phyloP scores from a whole-genome alignment of 371 early-diverging fungal genomes.

The Pancytospora philotis region DNA sequence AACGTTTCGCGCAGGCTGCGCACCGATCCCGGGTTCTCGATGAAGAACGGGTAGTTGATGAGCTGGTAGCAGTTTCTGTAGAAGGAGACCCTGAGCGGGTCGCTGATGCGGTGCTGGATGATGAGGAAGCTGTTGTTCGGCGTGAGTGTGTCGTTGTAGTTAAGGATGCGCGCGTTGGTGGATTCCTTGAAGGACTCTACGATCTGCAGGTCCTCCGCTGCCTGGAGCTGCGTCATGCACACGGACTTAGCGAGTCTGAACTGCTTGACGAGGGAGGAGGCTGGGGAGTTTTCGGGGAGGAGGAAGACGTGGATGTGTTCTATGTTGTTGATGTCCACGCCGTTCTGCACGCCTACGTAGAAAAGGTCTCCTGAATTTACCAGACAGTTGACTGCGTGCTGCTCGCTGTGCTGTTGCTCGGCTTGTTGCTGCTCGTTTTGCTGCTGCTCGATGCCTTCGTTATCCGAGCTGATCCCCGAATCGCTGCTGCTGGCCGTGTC shows the following conservation, averaged over 20 bases:
- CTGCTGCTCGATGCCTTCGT: no score
- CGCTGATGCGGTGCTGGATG: not conserved
- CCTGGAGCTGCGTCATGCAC: conserved; percentile 10
- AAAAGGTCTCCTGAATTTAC: conserved; percentile 1
- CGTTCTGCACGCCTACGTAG: conserved; percentile 13
- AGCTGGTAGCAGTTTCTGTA: conserved; percentile 3
- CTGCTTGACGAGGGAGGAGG: not conserved
- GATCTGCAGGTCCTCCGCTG: not conserved
- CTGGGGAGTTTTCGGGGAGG: not conserved
- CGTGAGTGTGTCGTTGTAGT: not conserved
- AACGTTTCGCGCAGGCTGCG: conserved; percentile 10
- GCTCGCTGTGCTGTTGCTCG: no score
- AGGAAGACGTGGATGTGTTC: conserved; percentile 18
- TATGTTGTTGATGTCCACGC: conserved; percentile 17
- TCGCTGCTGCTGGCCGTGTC: not conserved
- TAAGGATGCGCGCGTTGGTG: not conserved
- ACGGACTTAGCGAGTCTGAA: not conserved
- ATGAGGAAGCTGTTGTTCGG: conserved; percentile 5
- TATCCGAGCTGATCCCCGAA: not conserved
- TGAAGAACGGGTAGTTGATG: conserved; percentile 20
- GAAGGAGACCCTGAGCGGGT: conserved; percentile 21
- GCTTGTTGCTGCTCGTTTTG: no score
- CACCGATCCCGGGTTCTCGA: conserved; percentile 17
- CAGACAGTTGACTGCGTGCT: not conserved
- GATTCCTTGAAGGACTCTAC: conserved; percentile 6